Evolutionary conservation across 441 rosid genomes (phyloP).

Genomic region (Aleurites moluccanus): DNA sequence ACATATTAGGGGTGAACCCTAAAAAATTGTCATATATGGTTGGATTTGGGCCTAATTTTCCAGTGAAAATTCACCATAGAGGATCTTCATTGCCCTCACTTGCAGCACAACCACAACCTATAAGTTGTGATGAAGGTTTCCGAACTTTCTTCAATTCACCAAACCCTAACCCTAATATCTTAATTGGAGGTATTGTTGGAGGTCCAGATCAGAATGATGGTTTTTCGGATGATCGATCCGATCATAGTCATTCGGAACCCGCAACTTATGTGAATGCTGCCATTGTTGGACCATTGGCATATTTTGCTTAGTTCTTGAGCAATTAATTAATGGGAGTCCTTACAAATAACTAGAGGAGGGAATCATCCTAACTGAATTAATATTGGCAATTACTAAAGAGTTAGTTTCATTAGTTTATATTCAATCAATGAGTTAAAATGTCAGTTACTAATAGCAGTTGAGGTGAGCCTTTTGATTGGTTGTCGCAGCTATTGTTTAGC

Average conservation of each 20-base stretch:
- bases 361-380: too few relatives aligned
- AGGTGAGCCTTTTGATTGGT: too few relatives aligned
- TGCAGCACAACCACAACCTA: constrained; percentile 36
- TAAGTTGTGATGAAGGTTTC: constrained; percentile 64
- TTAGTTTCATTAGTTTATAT: too few relatives aligned
- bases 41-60: constrained; percentile 64
- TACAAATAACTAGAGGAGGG: too few relatives aligned
- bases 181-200: constrained; percentile 72
- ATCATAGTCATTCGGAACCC: constrained; percentile 68
- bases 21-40: constrained; percentile 79
- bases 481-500: too few relatives aligned
- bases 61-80: constrained; percentile 69
- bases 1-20: constrained; percentile 71
- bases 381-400: too few relatives aligned
- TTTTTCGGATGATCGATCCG: constrained; percentile 55
- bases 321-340: not conserved
- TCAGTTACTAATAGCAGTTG: too few relatives aligned
- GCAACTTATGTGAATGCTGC: constrained; percentile 80
- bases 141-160: constrained; percentile 45
- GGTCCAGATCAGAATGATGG: constrained; percentile 75
- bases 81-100: constrained; percentile 76
- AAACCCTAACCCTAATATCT: constrained; percentile 67
- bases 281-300: constrained; percentile 67
- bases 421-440: too few relatives aligned
- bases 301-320: constrained; percentile 49